Base-by-base conservation (phyloP, 257 asterid genomes). In the Vinca minor region DNA sequence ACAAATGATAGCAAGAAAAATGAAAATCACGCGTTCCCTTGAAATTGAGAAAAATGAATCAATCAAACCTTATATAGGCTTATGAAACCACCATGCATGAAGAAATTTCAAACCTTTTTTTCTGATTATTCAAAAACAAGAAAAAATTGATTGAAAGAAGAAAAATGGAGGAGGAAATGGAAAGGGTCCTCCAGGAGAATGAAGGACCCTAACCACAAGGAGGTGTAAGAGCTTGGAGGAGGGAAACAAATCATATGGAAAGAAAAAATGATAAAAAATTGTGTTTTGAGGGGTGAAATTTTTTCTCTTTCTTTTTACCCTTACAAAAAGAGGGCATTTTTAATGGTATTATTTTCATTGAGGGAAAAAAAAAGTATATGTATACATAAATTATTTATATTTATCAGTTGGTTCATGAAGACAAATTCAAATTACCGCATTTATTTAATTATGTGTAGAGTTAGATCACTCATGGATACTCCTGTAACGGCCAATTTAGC, bases 181-280 rank as follows among this genome's bases (percentile, higher is more conserved):
- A 59, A 44, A 73, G 88, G 95, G 95, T 76, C 95, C 91, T 85
- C 91, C 95, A 75, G 85, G 45, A 68, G 70, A 75, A 64, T 71
- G 94, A 81, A 85, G 96, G 94, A 82, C 86, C 91, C 94, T 63
- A 65, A 69, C 59, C 77, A 74, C 59, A 63, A 80, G 62, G 68
- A 69, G 67, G 45, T 62, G 74, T 65, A 76, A 71, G 70, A 68
- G 70, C 38, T 34, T 3, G 25, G 60, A 35, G 70, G 65, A 71
- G 69, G 62, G 64, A 67, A 64, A 65, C 65, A 70, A 65, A 67
- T 76, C 85, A 79, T 79, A 76, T 63, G 84, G 74, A 75, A 74
- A 64, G 74, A 75, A 74, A 64, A 58, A 73, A 61, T 46, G 71
- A 68, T 7, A 50, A 31, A 7, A 38, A 5, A 39, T 58, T 72